phyloP scores from a whole-genome alignment of 2,329 filamentous ascomycete species.

The Aspergillus aculeatus region DNA sequence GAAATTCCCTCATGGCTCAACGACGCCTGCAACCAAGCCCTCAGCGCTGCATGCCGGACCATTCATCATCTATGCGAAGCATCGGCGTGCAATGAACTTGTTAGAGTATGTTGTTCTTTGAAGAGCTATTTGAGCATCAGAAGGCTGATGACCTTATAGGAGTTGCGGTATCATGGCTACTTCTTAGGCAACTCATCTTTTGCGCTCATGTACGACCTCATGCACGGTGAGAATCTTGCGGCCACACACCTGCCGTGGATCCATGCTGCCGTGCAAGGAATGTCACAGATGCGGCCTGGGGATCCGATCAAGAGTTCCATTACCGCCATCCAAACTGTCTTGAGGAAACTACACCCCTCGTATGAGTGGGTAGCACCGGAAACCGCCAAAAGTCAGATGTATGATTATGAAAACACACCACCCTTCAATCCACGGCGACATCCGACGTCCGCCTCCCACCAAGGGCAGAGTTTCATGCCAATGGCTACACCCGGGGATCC shows the following conservation, averaged over 20 bases:
- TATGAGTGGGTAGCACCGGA: constrained; percentile 27
- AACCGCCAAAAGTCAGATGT: background rate
- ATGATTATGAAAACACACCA: background rate
- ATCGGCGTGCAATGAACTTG: constrained; percentile 41
- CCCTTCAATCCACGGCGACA: background rate
- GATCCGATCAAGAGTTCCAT: constrained; percentile 32
- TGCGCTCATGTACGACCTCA: constrained; percentile 44
- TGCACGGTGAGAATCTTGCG: constrained; percentile 40
- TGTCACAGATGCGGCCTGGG: constrained; percentile 37
- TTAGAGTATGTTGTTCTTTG: constrained; percentile 32
- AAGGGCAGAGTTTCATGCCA: background rate
- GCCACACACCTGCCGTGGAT: constrained; percentile 46
- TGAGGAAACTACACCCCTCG: constrained; percentile 31
- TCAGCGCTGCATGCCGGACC: constrained; percentile 43
- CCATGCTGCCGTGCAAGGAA: constrained; percentile 37
- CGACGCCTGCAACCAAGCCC: constrained; percentile 44
- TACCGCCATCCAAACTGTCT: constrained; percentile 32
- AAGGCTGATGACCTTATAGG: constrained; percentile 25
- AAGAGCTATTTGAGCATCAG: background rate
- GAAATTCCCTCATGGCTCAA: constrained; percentile 43
- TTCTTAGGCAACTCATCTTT: constrained; percentile 46
- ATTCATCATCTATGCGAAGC: constrained; percentile 44
- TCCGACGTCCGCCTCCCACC: background rate
- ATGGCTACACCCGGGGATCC: background rate
- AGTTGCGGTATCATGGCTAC: constrained; percentile 47